phyloP scores from a whole-genome alignment of 495 filamentous ascomycete species.

The Talaromyces wortmannii region DNA sequence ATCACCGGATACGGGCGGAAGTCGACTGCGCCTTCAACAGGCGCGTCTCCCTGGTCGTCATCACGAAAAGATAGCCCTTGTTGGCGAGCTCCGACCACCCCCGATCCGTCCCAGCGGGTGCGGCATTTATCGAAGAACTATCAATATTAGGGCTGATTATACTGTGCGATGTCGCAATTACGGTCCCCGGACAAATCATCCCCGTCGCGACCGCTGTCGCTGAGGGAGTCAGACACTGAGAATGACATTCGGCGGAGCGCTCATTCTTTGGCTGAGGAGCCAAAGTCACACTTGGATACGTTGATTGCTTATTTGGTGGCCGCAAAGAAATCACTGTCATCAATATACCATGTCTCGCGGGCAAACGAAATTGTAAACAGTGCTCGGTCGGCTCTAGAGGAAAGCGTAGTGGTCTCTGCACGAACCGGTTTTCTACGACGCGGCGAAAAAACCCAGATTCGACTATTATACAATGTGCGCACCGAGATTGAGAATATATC shows the following conservation, averaged over 20 bases:
- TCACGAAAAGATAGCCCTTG: neutral
- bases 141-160: no score
- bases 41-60: neutral
- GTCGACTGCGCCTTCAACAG: neutral
- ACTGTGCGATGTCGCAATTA: neutral
- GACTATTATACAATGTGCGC: conserved; percentile 60
- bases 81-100: neutral
- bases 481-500: conserved; percentile 51
- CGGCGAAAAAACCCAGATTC: conserved; percentile 66
- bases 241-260: neutral
- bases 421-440: conserved; percentile 69
- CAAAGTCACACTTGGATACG: conserved; percentile 50
- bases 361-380: conserved; percentile 81
- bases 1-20: no score
- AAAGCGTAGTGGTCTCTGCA: conserved; percentile 69
- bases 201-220: neutral
- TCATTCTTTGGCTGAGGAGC: conserved; percentile 5
- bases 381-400: conserved; percentile 69
- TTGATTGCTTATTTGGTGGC: conserved; percentile 77
- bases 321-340: conserved; percentile 87
- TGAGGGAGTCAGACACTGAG: neutral
- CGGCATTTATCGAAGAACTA: neutral
- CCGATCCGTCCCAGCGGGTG: neutral
- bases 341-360: conserved; percentile 74
- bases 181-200: neutral